These are phyloP conservation scores for Wickerhamomyces tratensis DNA, from an alignment of 805 yeast species.

Conservation along the genomic window DNA sequence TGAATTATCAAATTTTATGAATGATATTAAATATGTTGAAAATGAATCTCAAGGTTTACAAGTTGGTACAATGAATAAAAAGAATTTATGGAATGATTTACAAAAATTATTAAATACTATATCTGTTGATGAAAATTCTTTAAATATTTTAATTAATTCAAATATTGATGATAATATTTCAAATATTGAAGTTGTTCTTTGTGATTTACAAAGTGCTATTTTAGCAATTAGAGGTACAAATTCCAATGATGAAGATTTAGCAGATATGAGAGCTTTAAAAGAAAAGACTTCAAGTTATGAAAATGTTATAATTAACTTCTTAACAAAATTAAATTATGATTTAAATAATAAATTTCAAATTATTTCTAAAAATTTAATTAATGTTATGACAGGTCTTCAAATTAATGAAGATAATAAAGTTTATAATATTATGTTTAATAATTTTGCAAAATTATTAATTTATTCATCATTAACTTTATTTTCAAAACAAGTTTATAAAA, in stretches of 20 bases:
- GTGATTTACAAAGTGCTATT: conserved; percentile 53
- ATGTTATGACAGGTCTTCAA: conserved; percentile 16
- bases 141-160: conserved; percentile 35
- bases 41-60: conserved; percentile 74
- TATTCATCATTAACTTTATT: conserved; percentile 44
- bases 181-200: conserved; percentile 46
- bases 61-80: conserved; percentile 74
- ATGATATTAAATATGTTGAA: conserved; percentile 65
- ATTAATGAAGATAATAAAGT: conserved; percentile 2
- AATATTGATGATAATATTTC: conserved; percentile 38
- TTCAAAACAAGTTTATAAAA: conserved; percentile 45
- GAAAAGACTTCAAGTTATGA: conserved; percentile 59
- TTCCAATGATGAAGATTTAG: conserved; percentile 30
- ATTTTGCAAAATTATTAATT: conserved; percentile 29
- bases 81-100: conserved; percentile 61
- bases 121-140: conserved; percentile 47
- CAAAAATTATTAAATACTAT: conserved; percentile 63
- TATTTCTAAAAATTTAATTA: conserved; percentile 21
- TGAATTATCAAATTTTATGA: conserved; percentile 52
- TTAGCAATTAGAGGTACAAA: conserved; percentile 46
- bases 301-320: conserved; percentile 39
- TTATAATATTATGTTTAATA: conserved; percentile 13
- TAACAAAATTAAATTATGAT: conserved; percentile 33
- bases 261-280: conserved; percentile 61
- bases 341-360: conserved; percentile 32